A percentile compares a stretch with the other conserved stretches of the same genome.
Conservation (phyloP, 2,329 filamentous ascomycete genomes). For the Xylariales sp. region DNA sequence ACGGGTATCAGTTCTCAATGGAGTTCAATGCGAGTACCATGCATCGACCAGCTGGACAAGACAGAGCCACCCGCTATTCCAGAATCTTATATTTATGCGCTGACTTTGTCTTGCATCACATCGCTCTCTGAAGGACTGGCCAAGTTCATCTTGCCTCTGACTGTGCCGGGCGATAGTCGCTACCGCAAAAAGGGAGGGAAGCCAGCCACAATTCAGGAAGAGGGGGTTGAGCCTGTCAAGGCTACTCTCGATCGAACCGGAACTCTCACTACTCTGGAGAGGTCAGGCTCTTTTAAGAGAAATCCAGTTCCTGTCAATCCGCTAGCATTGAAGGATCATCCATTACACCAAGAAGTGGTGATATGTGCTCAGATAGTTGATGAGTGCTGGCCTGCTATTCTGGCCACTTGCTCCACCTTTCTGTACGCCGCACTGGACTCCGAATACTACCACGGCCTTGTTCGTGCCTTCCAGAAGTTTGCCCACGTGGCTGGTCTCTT, state of each 20-base stretch:
- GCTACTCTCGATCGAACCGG: constrained; percentile 21
- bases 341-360: constrained; percentile 65
- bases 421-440: constrained; percentile 87
- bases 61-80: constrained; percentile 76
- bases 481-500: constrained; percentile 90
- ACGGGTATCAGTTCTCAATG: constrained; percentile 85
- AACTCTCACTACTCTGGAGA: constrained; percentile 38
- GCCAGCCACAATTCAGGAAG: constrained; percentile 32
- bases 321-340: constrained; percentile 67
- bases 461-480: constrained; percentile 91
- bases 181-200: constrained; percentile 45
- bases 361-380: constrained; percentile 80
- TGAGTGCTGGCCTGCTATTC: constrained; percentile 89
- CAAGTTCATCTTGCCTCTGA: constrained; percentile 88
- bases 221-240: constrained; percentile 24
- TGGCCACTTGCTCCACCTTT: constrained; percentile 94
- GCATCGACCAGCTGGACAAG: constrained; percentile 93
- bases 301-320: constrained; percentile 83
- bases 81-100: constrained; percentile 89
- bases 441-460: constrained; percentile 88
- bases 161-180: constrained; percentile 68
- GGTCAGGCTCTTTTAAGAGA: constrained; percentile 65
- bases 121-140: constrained; percentile 88
- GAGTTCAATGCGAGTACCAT: constrained; percentile 82
- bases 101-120: constrained; percentile 84